These are phyloP conservation scores for Fusarium mundagurra DNA, from an alignment of 2,329 filamentous ascomycete genomes.

Conservation along the genomic window DNA sequence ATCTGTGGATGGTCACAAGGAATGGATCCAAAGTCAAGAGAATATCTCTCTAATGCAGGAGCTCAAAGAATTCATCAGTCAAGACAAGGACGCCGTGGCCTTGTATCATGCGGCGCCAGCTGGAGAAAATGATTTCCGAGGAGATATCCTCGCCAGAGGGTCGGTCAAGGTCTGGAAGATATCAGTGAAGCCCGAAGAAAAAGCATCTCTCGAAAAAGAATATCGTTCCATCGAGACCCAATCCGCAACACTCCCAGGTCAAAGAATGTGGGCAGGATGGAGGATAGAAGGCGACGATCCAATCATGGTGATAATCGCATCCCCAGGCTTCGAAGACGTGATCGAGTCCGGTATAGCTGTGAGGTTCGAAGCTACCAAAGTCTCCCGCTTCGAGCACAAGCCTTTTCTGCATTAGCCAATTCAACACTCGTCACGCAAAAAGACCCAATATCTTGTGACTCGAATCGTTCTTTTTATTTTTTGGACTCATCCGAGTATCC, in stretches of 20 bases:
- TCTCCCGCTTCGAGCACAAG: constrained; percentile 39
- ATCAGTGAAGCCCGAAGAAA: constrained; percentile 45
- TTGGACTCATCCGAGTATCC: constrained; percentile 52
- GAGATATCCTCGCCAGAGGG: constrained; percentile 38
- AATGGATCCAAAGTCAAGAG: constrained; percentile 56
- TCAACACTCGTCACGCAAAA: constrained; percentile 17
- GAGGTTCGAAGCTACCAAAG: constrained; percentile 27
- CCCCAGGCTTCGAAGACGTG: constrained; percentile 49
- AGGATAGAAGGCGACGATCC: constrained; percentile 51
- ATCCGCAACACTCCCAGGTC: constrained; percentile 45
- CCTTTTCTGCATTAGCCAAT: constrained; percentile 38
- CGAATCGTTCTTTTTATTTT: constrained; percentile 49
- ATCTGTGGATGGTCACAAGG: constrained; percentile 51
- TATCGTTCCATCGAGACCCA: constrained; percentile 48
- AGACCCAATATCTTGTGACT: constrained; percentile 37
- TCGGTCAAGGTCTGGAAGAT: constrained; percentile 51
- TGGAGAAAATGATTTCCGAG: constrained; percentile 39
- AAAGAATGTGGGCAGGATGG: constrained; percentile 53
- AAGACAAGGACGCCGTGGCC: constrained; percentile 46
- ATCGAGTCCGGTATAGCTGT: constrained; percentile 43
- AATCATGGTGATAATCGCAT: constrained; percentile 54
- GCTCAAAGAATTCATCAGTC: constrained; percentile 48
- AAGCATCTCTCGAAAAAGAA: constrained; percentile 46
- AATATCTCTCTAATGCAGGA: constrained; percentile 51
- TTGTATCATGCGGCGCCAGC: constrained; percentile 55